Percentiles rank a stretch among this genome's conserved stretches.
These are phyloP conservation scores for Venturia oleaginea DNA, from an alignment of 2,329 filamentous ascomycete species.

Conservation along the genomic window DNA sequence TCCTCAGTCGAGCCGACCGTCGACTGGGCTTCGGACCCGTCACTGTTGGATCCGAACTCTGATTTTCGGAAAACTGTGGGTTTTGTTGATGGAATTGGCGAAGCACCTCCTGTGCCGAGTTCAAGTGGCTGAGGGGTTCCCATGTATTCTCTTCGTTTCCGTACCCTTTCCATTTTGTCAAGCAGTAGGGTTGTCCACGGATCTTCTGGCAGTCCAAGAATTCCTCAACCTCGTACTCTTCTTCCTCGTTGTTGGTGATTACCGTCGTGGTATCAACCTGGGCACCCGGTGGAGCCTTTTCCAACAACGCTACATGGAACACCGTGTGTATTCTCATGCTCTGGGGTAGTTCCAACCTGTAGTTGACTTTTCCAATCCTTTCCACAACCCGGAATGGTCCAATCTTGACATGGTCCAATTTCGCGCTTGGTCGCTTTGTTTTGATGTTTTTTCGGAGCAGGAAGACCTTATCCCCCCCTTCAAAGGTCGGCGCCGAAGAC, in stretches of 20 bases:
- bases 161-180: neutral
- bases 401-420: slow-evolving; percentile 14
- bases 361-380: neutral
- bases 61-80: no score
- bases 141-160: neutral
- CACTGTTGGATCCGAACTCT: no score
- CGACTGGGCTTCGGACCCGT: no score
- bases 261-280: neutral
- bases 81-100: no score
- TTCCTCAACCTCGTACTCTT: neutral
- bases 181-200: neutral
- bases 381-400: slow-evolving; percentile 1
- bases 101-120: no score
- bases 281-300: slow-evolving; percentile 24
- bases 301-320: slow-evolving; percentile 8
- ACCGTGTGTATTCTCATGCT: slow-evolving; percentile 8
- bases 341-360: slow-evolving; percentile 9
- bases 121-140: neutral
- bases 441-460: slow-evolving; percentile 14
- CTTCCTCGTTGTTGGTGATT: neutral
- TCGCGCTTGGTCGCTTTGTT: slow-evolving; percentile 10
- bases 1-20: no score
- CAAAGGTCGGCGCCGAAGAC: slow-evolving; percentile 6
- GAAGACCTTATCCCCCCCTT: slow-evolving; percentile 15
- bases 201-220: neutral